A percentile compares a stretch with the other conserved stretches of the same genome.
phyloP scores from a whole-genome alignment of 306 rosid genomes.

The Pachyrhizus erosus region DNA sequence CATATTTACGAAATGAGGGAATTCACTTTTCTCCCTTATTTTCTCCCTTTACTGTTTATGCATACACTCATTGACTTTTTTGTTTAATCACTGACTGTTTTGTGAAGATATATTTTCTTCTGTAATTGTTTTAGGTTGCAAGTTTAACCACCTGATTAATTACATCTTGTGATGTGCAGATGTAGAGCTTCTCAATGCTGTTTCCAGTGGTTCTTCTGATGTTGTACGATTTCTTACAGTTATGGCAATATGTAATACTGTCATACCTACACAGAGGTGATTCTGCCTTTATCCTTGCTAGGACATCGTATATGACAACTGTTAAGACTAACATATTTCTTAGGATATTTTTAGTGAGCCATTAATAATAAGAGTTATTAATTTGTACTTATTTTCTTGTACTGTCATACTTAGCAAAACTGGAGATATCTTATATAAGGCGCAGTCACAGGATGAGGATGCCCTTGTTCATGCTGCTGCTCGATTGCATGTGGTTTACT shows the following conservation, averaged over 20 bases:
- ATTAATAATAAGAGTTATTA: background rate
- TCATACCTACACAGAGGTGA: slow-evolving; percentile 82
- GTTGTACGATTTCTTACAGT: slow-evolving; percentile 76
- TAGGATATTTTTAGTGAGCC: slow-evolving; percentile 21
- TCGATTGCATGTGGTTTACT: slow-evolving; percentile 82
- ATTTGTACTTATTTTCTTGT: slow-evolving; percentile 40
- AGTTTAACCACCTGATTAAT: slow-evolving; percentile 47
- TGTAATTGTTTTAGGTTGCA: slow-evolving; percentile 31
- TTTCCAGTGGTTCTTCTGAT: slow-evolving; percentile 78
- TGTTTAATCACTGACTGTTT: slow-evolving; percentile 20
- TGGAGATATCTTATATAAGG: slow-evolving; percentile 89
- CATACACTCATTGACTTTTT: slow-evolving; percentile 4
- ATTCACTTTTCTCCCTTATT: slow-evolving; percentile 15
- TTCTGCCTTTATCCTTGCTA: slow-evolving; percentile 42
- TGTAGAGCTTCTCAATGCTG: slow-evolving; percentile 73
- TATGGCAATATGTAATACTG: slow-evolving; percentile 98
- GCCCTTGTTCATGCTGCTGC: slow-evolving; percentile 98
- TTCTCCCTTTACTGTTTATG: slow-evolving; percentile 24
- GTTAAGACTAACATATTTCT: slow-evolving; percentile 4
- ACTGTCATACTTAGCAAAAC: slow-evolving; percentile 66
- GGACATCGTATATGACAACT: slow-evolving; percentile 13
- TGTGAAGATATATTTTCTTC: slow-evolving; percentile 29
- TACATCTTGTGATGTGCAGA: slow-evolving; percentile 62
- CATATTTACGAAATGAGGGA: slow-evolving; percentile 7
- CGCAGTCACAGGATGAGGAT: slow-evolving; percentile 99